Evolutionary conservation across 257 asterid species (phyloP).

Genomic region (Plantago elongata): DNA sequence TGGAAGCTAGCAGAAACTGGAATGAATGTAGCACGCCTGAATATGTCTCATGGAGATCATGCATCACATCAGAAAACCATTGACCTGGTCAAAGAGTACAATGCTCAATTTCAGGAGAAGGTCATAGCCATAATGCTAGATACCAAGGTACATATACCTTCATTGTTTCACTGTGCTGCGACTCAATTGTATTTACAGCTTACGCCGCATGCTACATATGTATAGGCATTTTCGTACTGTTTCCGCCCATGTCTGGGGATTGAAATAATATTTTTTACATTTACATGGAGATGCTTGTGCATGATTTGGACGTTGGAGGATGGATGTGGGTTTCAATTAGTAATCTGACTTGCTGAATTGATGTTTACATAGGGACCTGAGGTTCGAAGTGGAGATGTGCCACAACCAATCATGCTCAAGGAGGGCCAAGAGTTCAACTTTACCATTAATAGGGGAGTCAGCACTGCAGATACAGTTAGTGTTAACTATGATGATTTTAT

Average conservation of each 20-base stretch:
- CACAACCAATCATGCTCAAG: constrained; percentile 67
- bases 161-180: constrained; percentile 6
- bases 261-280: too few relatives aligned
- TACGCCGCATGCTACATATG: constrained; percentile 11
- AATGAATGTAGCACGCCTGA: constrained; percentile 95
- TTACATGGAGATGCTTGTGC: too few relatives aligned
- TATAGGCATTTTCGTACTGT: neutral
- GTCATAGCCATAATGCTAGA: constrained; percentile 94
- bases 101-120: constrained; percentile 75
- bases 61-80: constrained; percentile 92
- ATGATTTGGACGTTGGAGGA: too few relatives aligned
- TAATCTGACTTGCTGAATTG: constrained; percentile 1
- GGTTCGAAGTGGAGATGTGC: constrained; percentile 97
- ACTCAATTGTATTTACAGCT: constrained; percentile 12
- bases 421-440: constrained; percentile 96
- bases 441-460: constrained; percentile 80
- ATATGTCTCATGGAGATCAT: constrained; percentile 98
- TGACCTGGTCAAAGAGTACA: constrained; percentile 89
- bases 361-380: constrained; percentile 79
- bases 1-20: constrained; percentile 97
- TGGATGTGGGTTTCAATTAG: neutral
- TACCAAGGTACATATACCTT: constrained; percentile 62
- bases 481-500: constrained; percentile 94
- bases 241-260: too few relatives aligned
- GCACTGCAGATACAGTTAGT: constrained; percentile 85